Evolutionary conservation across 1,139 yeast genomes (phyloP), one percentile per base, ranked within the genome.

Genomic region (Hansenula lynferdii): DNA sequence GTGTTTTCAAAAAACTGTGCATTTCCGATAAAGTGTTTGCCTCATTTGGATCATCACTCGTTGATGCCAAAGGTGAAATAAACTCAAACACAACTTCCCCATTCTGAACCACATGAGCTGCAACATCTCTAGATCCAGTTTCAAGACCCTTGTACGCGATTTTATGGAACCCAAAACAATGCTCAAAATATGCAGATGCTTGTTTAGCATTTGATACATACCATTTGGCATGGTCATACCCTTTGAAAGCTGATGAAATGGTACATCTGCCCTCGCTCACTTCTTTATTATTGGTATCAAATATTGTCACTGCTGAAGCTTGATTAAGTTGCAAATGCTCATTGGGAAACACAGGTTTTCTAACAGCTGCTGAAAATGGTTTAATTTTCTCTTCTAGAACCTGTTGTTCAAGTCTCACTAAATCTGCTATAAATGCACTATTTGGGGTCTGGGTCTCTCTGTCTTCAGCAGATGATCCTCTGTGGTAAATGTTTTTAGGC

Each of bases 141-240:
- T 83, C 92, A 34, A 85, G 66, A 2, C 86, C 87, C 44, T 60
- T 69, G 50, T 70, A 76, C 1, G 89, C 94, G 34, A 80, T 57
- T 34, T 72, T 75, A 22, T 64, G 50, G 56, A 85, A 85, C 0
- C 94, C 95, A 65, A 79, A 72, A 5, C 74, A 60, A 14, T 69
- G 51, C 36, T 75, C 69, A 42, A 80, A 74, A 52, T 69, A 74
- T 22, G 62, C 58, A 0, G 94, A 80, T 41, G 77, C 67, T 46
- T 77, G 77, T 45, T 76, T 79, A 20, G 94, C 85, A 48, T 84
- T 84, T 9, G 86, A 73, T 11, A 74, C 80, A 42, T 72, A 75
- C 69, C 80, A 78, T 8, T 78, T 72, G 6, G 75, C 65, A 55
- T 75, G 80, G 53, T 72, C 74, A 45, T 71, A 75, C 2, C 57